These are phyloP conservation scores for Paraleonurus japonicus DNA, from an alignment of 257 asterid genomes.

Conservation along the genomic window DNA sequence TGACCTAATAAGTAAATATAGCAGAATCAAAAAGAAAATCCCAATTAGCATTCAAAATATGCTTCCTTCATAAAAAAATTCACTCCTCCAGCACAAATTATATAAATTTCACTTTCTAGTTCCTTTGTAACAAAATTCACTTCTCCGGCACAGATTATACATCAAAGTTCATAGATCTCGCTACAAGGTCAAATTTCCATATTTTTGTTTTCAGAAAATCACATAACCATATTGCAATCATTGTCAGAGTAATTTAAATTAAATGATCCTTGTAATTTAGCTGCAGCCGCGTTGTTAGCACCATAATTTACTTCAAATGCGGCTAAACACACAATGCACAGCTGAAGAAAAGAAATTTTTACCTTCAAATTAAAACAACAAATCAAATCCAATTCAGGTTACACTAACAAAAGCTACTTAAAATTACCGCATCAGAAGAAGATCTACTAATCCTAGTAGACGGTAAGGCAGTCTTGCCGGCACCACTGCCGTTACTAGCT, in stretches of 20 bases:
- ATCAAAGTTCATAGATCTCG: conserved; percentile 15
- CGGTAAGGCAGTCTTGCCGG: conserved; percentile 41
- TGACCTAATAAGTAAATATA: conserved; percentile 42
- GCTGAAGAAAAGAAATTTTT: not conserved
- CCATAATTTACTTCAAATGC: conserved; percentile 9
- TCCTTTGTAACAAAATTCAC: not conserved
- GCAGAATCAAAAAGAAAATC: conserved; percentile 16
- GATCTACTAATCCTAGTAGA: conserved; percentile 68
- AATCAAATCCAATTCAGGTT: not conserved
- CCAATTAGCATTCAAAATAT: conserved; percentile 22
- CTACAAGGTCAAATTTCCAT: not conserved
- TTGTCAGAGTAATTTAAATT: not conserved
- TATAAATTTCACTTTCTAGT: not conserved
- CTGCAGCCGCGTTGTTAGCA: not conserved
- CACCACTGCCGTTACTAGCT: conserved; percentile 31
- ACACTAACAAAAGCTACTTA: not conserved
- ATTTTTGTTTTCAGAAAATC: not conserved
- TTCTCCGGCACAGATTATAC: conserved; percentile 1
- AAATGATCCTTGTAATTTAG: conserved; percentile 13
- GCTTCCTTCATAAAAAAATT: not conserved
- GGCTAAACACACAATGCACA: conserved; percentile 22
- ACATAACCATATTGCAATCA: conserved; percentile 17
- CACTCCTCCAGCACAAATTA: conserved; percentile 9
- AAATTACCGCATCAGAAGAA: conserved; percentile 83
- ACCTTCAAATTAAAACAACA: conserved; percentile 7